Evolutionary conservation across 176 grass and related monocot species (phyloP).

Genomic region (Leersia perrieri): DNA sequence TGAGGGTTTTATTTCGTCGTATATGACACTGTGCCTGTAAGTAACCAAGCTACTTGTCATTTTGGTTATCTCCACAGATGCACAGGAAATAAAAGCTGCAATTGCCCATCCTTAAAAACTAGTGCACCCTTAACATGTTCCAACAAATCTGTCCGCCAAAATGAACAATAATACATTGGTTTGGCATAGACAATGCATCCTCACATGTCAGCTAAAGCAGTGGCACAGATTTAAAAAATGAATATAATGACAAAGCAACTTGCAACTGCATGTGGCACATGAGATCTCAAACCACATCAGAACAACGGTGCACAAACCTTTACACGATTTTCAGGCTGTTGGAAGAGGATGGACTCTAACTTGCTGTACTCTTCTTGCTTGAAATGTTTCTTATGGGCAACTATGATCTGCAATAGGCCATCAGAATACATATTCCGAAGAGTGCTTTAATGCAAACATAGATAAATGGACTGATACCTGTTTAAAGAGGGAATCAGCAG

Average conservation of each 20-base stretch:
- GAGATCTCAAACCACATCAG: neutral
- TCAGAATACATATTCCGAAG: slow-evolving; percentile 13
- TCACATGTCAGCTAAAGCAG: neutral
- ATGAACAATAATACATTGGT: neutral
- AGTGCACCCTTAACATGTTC: neutral
- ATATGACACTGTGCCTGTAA: neutral
- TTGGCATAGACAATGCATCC: neutral
- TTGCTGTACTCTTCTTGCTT: slow-evolving; percentile 40
- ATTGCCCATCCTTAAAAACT: neutral
- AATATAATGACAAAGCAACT: neutral
- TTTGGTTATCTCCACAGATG: neutral
- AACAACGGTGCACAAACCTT: slow-evolving; percentile 41
- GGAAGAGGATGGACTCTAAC: slow-evolving; percentile 58
- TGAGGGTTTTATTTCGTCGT: neutral
- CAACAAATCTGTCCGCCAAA: neutral
- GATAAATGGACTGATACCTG: slow-evolving; percentile 51
- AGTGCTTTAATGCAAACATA: slow-evolving; percentile 9
- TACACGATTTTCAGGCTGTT: slow-evolving; percentile 37
- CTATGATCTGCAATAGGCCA: slow-evolving; percentile 67
- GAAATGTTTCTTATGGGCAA: slow-evolving; percentile 79
- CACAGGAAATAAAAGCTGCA: neutral
- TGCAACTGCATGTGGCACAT: neutral
- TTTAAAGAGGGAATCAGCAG: slow-evolving; percentile 82
- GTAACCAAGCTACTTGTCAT: neutral
- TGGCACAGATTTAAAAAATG: neutral